Conservation (phyloP, 176 grass and related monocot species). For the Eleusine coracana region DNA sequence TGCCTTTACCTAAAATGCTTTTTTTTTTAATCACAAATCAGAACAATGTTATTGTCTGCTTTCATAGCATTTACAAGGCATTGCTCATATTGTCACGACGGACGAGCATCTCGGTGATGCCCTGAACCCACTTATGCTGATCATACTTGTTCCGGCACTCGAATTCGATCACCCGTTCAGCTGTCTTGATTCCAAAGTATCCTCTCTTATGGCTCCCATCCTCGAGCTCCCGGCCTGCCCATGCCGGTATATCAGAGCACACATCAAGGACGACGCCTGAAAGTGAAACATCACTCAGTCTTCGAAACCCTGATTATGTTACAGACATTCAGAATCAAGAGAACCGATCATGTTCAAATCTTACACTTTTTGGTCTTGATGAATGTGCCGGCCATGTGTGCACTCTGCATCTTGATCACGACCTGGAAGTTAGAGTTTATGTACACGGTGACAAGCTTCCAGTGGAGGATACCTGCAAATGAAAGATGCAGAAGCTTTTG, state of each 20-base stretch:
- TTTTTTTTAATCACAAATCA: neutral
- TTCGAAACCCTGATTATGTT: neutral
- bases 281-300: neutral
- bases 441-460: constrained; percentile 82
- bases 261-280: constrained; percentile 72
- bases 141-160: constrained; percentile 78
- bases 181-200: constrained; percentile 82
- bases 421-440: constrained; percentile 78
- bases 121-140: constrained; percentile 70
- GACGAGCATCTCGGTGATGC: constrained; percentile 70
- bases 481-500: neutral
- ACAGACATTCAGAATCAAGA: neutral
- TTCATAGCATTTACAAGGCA: constrained; percentile 21
- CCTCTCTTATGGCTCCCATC: constrained; percentile 58
- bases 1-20: neutral
- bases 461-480: constrained; percentile 74
- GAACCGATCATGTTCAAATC: neutral
- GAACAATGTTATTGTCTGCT: neutral
- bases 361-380: constrained; percentile 95
- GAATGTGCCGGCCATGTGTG: constrained; percentile 90
- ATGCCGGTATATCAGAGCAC: constrained; percentile 66
- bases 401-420: constrained; percentile 79
- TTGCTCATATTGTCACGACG: constrained; percentile 53
- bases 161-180: constrained; percentile 80
- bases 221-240: constrained; percentile 82